These are phyloP conservation scores for Mimosa pudica DNA, from an alignment of 306 rosid species.

Conservation along the genomic window DNA sequence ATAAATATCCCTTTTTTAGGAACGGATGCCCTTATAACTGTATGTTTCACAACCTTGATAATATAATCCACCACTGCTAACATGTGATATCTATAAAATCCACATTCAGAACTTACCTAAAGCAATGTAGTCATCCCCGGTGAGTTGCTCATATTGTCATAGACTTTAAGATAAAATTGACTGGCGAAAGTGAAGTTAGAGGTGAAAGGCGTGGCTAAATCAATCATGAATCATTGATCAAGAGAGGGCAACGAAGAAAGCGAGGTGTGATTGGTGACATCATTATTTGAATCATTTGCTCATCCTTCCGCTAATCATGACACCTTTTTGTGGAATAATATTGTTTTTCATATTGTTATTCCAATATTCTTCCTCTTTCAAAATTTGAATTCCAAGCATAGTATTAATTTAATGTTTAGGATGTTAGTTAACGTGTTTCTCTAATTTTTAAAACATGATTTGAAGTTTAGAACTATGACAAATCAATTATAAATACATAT, in stretches of 20 bases:
- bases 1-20: too few species aligned
- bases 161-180: not conserved
- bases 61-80: not conserved
- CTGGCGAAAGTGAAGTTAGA: not conserved
- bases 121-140: too few species aligned
- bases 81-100: too few species aligned
- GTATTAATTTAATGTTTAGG: too few species aligned
- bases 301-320: slow-evolving; percentile 28
- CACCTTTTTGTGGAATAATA: not conserved
- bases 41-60: not conserved
- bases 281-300: not conserved
- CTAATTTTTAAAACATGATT: too few species aligned
- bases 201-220: not conserved
- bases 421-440: too few species aligned
- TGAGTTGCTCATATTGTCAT: not conserved
- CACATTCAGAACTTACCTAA: too few species aligned
- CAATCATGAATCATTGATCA: not conserved
- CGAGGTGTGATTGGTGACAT: not conserved
- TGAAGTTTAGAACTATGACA: too few species aligned
- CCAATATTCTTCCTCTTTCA: slow-evolving; percentile 17
- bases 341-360: not conserved
- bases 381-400: slow-evolving; percentile 12
- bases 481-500: too few species aligned
- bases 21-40: too few species aligned
- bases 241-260: not conserved